Conservation (phyloP, 345 rosid species). For the Triadica sebifera region DNA sequence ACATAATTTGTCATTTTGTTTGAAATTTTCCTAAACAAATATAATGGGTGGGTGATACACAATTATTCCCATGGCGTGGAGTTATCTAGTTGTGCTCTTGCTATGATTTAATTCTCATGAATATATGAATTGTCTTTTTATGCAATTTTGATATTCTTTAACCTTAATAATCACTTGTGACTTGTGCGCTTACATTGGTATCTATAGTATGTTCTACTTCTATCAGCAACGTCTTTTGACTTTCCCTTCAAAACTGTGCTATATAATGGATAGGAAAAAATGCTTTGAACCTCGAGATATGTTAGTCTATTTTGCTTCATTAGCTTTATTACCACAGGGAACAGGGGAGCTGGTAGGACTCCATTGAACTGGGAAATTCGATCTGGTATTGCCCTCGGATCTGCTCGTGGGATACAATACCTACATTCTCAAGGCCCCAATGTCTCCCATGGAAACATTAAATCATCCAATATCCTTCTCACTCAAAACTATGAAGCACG, state of each 20-base stretch:
- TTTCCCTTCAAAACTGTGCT: too few relatives aligned
- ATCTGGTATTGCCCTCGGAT: constrained; percentile 76
- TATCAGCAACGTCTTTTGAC: too few relatives aligned
- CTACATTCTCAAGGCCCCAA: constrained; percentile 81
- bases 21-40: constrained; percentile 9
- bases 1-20: constrained; percentile 21
- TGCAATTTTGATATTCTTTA: background rate
- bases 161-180: too few relatives aligned
- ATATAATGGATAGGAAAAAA: background rate
- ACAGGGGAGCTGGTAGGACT: constrained; percentile 85
- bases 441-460: constrained; percentile 85
- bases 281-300: background rate
- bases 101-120: background rate
- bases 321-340: constrained; percentile 46
- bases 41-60: background rate
- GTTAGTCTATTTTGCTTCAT: background rate
- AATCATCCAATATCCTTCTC: constrained; percentile 86
- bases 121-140: constrained; percentile 1
- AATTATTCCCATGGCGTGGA: background rate
- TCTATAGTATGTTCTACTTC: too few relatives aligned
- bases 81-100: background rate
- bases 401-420: constrained; percentile 80
- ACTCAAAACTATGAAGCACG: constrained; percentile 68
- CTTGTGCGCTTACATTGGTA: too few relatives aligned
- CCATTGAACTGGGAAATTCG: constrained; percentile 85